Evolutionary conservation across 139 green algal genomes (phyloP).

Genomic region (Haematococcus lacustris): DNA sequence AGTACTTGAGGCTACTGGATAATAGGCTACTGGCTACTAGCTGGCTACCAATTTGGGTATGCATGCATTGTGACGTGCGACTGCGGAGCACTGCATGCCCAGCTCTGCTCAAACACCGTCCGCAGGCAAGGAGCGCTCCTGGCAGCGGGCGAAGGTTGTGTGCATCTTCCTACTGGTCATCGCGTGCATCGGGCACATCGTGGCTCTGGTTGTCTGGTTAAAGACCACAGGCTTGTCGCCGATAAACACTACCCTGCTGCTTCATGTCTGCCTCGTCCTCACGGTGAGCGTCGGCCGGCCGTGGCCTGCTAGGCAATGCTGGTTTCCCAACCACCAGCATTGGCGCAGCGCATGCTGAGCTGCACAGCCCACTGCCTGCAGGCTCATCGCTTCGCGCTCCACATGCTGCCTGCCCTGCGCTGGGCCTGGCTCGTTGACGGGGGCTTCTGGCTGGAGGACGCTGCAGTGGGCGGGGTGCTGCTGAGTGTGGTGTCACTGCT

Average conservation of each 20-base stretch:
- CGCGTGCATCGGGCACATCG: background rate
- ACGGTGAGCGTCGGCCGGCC: too few species aligned
- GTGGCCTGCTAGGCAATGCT: too few species aligned
- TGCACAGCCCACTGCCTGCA: too few species aligned
- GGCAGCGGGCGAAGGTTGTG: background rate
- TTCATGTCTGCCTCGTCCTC: background rate
- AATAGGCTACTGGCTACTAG: too few species aligned
- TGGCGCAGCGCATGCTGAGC: too few species aligned
- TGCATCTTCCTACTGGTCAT: background rate
- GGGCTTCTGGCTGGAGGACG: background rate
- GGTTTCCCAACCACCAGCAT: too few species aligned
- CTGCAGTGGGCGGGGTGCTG: background rate
- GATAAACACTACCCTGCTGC: background rate
- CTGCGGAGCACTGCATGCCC: too few species aligned
- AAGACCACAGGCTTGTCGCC: background rate
- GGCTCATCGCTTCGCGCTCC: background rate
- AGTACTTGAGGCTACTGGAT: too few species aligned
- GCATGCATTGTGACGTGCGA: too few species aligned
- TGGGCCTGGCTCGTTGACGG: background rate
- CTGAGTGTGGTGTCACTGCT: background rate
- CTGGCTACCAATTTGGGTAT: too few species aligned
- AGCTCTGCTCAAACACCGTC: too few species aligned
- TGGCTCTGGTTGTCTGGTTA: background rate
- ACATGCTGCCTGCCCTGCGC: conserved; percentile 1
- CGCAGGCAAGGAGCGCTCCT: background rate